Evolutionary conservation across 2,329 filamentous ascomycete species (phyloP).

Genomic region (Aureobasidium zeae): DNA sequence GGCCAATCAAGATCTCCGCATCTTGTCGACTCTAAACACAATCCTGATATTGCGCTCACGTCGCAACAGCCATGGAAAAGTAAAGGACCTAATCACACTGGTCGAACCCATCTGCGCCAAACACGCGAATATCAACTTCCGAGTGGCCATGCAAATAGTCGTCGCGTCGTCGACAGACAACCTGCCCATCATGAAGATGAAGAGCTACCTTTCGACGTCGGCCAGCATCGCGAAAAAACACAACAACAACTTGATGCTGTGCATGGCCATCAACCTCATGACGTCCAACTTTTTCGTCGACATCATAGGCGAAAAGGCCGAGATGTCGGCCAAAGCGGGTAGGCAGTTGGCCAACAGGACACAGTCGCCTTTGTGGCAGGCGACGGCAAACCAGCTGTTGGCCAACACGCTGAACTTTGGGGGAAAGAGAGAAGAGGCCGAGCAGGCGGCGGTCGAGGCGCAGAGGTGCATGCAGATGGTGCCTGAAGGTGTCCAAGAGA

Average conservation of each 20-base stretch:
- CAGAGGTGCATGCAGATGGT: conserved; percentile 21
- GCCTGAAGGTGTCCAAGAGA: conserved; percentile 18
- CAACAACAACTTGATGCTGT: conserved; percentile 69
- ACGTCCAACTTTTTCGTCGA: conserved; percentile 71
- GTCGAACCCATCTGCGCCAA: conserved; percentile 58
- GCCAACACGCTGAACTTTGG: conserved; percentile 65
- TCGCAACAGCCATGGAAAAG: conserved; percentile 40
- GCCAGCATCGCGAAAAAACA: conserved; percentile 60
- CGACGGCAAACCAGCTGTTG: conserved; percentile 70
- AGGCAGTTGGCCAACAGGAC: conserved; percentile 48
- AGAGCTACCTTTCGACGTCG: conserved; percentile 65
- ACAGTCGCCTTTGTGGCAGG: conserved; percentile 31
- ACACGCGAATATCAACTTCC: conserved; percentile 65
- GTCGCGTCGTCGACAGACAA: conserved; percentile 54
- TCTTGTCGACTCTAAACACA: conserved; percentile 41
- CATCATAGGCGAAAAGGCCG: conserved; percentile 56
- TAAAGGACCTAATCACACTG: conserved; percentile 52
- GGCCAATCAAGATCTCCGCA: conserved; percentile 34
- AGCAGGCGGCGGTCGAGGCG: conserved; percentile 37
- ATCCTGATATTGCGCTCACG: conserved; percentile 38
- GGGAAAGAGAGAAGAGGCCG: conserved; percentile 50
- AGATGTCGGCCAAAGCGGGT: conserved; percentile 40
- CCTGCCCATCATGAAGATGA: conserved; percentile 63
- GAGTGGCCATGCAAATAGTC: conserved; percentile 67
- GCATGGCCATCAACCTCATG: conserved; percentile 78